phyloP scores from a whole-genome alignment of 164 flowering plant species.

The Houttuynia cordata region DNA sequence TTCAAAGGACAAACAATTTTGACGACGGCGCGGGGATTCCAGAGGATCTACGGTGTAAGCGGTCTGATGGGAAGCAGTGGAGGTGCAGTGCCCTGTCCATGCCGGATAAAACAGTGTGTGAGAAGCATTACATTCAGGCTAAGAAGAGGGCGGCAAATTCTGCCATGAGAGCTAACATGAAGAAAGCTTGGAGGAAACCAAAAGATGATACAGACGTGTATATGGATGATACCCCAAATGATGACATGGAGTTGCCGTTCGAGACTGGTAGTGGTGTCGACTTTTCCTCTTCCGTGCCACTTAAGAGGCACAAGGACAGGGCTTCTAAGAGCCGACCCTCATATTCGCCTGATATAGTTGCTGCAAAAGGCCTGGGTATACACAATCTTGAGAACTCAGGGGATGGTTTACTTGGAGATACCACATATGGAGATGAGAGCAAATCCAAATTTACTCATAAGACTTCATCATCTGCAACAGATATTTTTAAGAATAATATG shows the following conservation, averaged over 20 bases:
- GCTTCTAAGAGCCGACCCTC: constrained; percentile 22
- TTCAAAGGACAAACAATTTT: constrained; percentile 36
- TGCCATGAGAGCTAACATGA: constrained; percentile 65
- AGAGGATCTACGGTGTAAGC: constrained; percentile 89
- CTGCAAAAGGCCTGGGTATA: constrained; percentile 27
- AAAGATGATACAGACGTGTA: constrained; percentile 44
- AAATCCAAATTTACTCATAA: constrained; percentile 25
- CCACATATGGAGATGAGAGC: constrained; percentile 38
- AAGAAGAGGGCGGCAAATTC: constrained; percentile 97
- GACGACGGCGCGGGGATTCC: constrained; percentile 81
- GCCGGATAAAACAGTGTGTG: constrained; percentile 97
- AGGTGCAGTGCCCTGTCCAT: constrained; percentile 94
- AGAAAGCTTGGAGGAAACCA: constrained; percentile 64
- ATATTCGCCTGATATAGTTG: constrained; percentile 49
- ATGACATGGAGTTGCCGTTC: constrained; percentile 51
- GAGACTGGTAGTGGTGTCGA: constrained; percentile 27
- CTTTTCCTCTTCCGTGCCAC: constrained; percentile 16
- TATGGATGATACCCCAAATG: constrained; percentile 62
- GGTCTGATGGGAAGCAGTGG: constrained; percentile 98
- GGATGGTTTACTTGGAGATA: constrained; percentile 36
- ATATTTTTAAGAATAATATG: constrained; percentile 37
- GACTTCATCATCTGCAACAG: constrained; percentile 30
- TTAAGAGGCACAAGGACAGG: constrained; percentile 46
- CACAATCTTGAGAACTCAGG: constrained; percentile 24
- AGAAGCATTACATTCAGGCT: constrained; percentile 92